Conservation (phyloP, 2,329 filamentous ascomycete genomes). For the Triangularia setosa region DNA sequence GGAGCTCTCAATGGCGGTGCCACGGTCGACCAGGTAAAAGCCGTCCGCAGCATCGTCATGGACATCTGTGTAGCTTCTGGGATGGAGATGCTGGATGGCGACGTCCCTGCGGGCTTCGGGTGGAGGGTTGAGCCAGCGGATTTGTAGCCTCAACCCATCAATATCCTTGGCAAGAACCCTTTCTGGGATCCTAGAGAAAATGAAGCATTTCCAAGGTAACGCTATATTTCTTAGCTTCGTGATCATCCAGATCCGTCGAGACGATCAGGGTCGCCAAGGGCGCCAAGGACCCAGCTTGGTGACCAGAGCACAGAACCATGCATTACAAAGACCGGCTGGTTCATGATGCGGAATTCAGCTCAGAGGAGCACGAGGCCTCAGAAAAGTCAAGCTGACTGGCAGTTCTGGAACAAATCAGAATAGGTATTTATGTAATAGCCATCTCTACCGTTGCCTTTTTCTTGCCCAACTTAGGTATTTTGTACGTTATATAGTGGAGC, state of each 20-base stretch:
- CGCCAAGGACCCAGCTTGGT: not conserved
- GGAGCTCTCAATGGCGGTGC: constrained; percentile 49
- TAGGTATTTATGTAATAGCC: not conserved
- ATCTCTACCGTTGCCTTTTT: not conserved
- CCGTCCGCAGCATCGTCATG: constrained; percentile 44
- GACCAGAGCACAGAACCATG: not conserved
- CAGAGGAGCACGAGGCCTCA: not conserved
- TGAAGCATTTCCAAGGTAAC: not conserved
- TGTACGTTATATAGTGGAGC: not conserved
- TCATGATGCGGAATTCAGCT: not conserved
- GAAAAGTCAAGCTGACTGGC: not conserved
- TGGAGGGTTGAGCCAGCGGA: constrained; percentile 44
- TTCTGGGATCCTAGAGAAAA: not conserved
- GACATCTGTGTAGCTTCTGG: constrained; percentile 44
- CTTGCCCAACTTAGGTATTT: not conserved
- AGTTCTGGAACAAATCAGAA: not conserved
- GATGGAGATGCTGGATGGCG: constrained; percentile 39
- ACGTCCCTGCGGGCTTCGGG: constrained; percentile 39
- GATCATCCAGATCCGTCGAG: not conserved
- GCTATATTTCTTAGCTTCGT: not conserved
- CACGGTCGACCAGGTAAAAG: constrained; percentile 44
- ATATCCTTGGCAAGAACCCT: not conserved
- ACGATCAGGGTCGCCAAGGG: not conserved
- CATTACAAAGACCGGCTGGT: not conserved
- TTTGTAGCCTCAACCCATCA: constrained; percentile 20